phyloP scores from a whole-genome alignment of 176 grass and related monocot genomes.

The Phoenix dactylifera region DNA sequence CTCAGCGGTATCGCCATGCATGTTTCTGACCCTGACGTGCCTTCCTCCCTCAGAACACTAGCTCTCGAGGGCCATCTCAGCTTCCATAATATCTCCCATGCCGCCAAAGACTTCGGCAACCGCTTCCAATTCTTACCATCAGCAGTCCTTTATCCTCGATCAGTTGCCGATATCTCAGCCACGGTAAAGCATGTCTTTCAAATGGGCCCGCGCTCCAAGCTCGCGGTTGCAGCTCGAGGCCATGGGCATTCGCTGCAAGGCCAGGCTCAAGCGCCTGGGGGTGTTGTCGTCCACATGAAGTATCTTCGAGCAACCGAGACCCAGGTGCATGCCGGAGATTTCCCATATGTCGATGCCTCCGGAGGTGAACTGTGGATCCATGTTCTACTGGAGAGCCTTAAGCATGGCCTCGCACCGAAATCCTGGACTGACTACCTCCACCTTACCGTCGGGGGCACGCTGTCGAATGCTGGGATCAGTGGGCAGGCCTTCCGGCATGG shows the following conservation, averaged over 20 bases:
- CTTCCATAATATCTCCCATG: conserved; percentile 40
- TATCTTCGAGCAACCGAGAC: conserved; percentile 21
- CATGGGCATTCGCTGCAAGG: conserved; percentile 81
- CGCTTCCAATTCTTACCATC: conserved; percentile 45
- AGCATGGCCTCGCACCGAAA: conserved; percentile 63
- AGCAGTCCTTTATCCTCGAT: conserved; percentile 48
- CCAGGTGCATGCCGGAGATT: conserved; percentile 18
- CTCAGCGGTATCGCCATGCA: conserved; percentile 65
- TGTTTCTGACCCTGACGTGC: conserved; percentile 50
- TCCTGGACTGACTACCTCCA: conserved; percentile 96
- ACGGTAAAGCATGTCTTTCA: conserved; percentile 41
- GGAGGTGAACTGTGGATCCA: conserved; percentile 88
- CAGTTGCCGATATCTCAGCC: conserved; percentile 44
- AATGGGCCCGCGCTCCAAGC: conserved; percentile 31
- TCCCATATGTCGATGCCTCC: conserved; percentile 43
- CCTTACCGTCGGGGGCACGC: conserved; percentile 70
- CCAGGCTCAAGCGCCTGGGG: conserved; percentile 61
- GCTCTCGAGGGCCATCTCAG: conserved; percentile 45
- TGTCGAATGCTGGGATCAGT: conserved; percentile 82
- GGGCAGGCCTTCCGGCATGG: conserved; percentile 86
- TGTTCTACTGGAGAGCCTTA: conserved; percentile 66
- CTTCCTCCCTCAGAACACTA: conserved; percentile 31
- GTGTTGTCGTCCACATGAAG: conserved; percentile 72
- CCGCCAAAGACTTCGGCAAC: conserved; percentile 68
- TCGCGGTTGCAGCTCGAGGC: conserved; percentile 67